These are phyloP conservation scores for Hymenoscyphus linearis DNA, from an alignment of 2,329 filamentous ascomycete genomes.

Conservation along the genomic window DNA sequence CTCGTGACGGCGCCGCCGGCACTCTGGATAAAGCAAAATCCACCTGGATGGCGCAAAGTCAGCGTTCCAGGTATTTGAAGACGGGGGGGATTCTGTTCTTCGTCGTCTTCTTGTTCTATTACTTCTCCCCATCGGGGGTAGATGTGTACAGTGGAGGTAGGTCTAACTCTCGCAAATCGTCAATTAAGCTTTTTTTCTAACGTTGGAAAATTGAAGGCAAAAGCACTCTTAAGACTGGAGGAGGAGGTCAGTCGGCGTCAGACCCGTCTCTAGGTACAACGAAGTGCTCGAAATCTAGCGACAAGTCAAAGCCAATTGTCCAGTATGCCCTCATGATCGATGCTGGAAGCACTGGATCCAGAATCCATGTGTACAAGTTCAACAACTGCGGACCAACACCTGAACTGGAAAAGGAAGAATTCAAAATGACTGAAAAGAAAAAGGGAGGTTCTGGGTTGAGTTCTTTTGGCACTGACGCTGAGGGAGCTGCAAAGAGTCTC, in stretches of 20 bases:
- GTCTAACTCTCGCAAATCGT: neutral
- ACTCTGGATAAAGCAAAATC: slow-evolving; percentile 52
- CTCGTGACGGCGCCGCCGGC: slow-evolving; percentile 35
- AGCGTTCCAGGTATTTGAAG: slow-evolving; percentile 61
- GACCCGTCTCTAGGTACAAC: slow-evolving; percentile 62
- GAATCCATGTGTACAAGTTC: slow-evolving; percentile 98
- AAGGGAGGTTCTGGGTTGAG: slow-evolving; percentile 71
- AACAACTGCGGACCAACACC: slow-evolving; percentile 97
- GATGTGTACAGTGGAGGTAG: slow-evolving; percentile 26
- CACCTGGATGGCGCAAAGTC: slow-evolving; percentile 57
- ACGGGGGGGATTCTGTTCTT: slow-evolving; percentile 57
- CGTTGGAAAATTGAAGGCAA: neutral
- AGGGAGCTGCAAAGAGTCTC: slow-evolving; percentile 83
- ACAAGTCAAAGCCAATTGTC: slow-evolving; percentile 84
- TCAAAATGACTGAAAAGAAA: slow-evolving; percentile 87
- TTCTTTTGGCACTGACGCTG: slow-evolving; percentile 78
- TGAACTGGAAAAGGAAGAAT: slow-evolving; percentile 86
- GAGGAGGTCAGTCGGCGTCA: slow-evolving; percentile 47
- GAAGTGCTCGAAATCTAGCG: slow-evolving; percentile 77
- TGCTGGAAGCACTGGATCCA: slow-evolving; percentile 93
- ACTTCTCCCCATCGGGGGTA: slow-evolving; percentile 52
- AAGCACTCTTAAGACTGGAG: slow-evolving; percentile 12
- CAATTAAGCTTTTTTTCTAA: slow-evolving; percentile 1
- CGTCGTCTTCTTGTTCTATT: slow-evolving; percentile 58
- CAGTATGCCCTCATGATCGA: slow-evolving; percentile 99